These are phyloP conservation scores for Leptographium wingfieldii DNA, from an alignment of 2,329 filamentous ascomycete genomes.

Conservation along the genomic window DNA sequence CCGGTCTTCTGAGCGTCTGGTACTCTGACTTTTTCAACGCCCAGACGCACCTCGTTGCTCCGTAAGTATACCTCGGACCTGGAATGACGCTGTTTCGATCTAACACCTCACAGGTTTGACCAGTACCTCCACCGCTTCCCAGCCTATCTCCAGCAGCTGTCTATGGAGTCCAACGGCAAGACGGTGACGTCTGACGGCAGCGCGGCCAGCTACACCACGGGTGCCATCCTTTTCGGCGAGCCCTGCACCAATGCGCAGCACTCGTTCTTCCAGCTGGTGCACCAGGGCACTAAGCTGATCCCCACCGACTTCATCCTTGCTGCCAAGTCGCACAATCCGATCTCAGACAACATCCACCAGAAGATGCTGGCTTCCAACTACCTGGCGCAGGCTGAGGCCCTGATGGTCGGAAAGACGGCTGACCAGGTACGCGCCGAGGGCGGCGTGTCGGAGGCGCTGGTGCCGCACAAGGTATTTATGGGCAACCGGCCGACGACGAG, in stretches of 20 bases:
- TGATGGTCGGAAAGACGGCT: slow-evolving; percentile 82
- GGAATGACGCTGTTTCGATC: neutral
- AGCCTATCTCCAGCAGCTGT: slow-evolving; percentile 96
- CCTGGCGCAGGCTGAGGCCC: slow-evolving; percentile 76
- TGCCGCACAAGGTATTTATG: slow-evolving; percentile 98
- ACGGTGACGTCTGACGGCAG: slow-evolving; percentile 81
- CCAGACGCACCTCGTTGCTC: slow-evolving; percentile 93
- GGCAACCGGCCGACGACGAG: slow-evolving; percentile 95
- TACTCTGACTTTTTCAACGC: slow-evolving; percentile 98
- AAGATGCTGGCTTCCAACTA: slow-evolving; percentile 92
- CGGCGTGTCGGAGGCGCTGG: slow-evolving; percentile 53
- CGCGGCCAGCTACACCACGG: slow-evolving; percentile 94
- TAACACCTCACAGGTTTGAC: slow-evolving; percentile 56
- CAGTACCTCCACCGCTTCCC: slow-evolving; percentile 99
- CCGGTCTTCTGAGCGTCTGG: slow-evolving; percentile 90
- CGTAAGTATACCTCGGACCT: slow-evolving; percentile 42
- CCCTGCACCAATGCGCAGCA: slow-evolving; percentile 98
- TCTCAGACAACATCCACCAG: slow-evolving; percentile 86
- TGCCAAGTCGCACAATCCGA: slow-evolving; percentile 91
- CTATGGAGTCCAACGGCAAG: slow-evolving; percentile 99
- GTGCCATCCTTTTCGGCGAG: slow-evolving; percentile 92
- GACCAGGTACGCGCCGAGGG: slow-evolving; percentile 69
- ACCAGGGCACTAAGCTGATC: slow-evolving; percentile 98
- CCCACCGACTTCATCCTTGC: slow-evolving; percentile 97
- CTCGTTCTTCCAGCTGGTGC: slow-evolving; percentile 98